Conservation (phyloP, 805 yeast species). For the Candida glaebosa region DNA sequence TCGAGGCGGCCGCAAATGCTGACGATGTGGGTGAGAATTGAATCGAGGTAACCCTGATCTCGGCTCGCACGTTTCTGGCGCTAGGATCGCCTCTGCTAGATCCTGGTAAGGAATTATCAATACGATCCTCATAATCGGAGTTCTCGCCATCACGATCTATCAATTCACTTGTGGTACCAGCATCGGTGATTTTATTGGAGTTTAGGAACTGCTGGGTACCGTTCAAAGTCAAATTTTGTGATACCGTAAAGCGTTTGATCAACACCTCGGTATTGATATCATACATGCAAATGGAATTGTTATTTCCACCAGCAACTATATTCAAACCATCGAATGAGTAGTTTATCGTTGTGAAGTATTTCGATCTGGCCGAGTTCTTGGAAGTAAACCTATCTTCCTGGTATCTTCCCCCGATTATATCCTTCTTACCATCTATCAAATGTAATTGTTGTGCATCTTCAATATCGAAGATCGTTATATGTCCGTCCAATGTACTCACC, state of each 20-base stretch:
- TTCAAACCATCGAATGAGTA: conserved; percentile 89
- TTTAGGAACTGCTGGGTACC: conserved; percentile 82
- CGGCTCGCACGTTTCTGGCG: conserved; percentile 72
- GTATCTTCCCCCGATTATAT: conserved; percentile 83
- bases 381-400: conserved; percentile 78
- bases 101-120: conserved; percentile 80
- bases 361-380: conserved; percentile 77
- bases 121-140: conserved; percentile 79
- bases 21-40: conserved; percentile 86
- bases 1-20: conserved; percentile 91
- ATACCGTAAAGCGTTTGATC: conserved; percentile 75
- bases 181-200: conserved; percentile 81
- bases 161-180: conserved; percentile 62
- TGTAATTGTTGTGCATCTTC: conserved; percentile 78
- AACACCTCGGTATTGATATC: conserved; percentile 87
- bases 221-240: conserved; percentile 84
- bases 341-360: conserved; percentile 73
- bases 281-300: conserved; percentile 86
- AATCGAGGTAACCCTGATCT: conserved; percentile 73
- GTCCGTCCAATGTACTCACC: conserved; percentile 85
- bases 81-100: conserved; percentile 76
- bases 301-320: conserved; percentile 89
- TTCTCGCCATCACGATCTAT: conserved; percentile 84
- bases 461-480: conserved; percentile 77
- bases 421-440: conserved; percentile 80